A percentile compares a stretch with the other conserved stretches of the same genome.
Conservation (phyloP, 1,284 basidiomycete species). For the Sphaerobolus stellatus region DNA sequence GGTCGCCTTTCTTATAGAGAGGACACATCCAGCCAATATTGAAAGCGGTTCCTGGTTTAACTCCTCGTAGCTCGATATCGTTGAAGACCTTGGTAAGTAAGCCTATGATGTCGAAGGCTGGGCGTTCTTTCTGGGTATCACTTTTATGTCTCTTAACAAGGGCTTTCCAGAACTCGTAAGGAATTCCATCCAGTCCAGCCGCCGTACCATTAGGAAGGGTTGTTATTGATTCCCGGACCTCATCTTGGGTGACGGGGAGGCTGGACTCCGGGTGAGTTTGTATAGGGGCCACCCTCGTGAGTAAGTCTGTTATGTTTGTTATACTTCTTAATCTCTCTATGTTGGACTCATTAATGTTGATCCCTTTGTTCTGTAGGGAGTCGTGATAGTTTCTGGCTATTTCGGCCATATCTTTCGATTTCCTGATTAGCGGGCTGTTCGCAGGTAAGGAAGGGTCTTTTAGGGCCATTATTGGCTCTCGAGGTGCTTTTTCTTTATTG, state of each 20-base stretch:
- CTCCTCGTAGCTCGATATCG: constrained; percentile 15
- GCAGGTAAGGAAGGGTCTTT: too few relatives aligned
- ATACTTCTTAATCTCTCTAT: too few relatives aligned
- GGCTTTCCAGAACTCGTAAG: constrained; percentile 21
- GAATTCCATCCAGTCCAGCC: constrained; percentile 17
- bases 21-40: constrained; percentile 25
- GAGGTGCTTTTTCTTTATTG: too few relatives aligned
- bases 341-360: too few relatives aligned
- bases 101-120: neutral
- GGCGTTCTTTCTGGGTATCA: neutral
- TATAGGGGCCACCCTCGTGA: too few relatives aligned
- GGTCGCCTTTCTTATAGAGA: neutral
- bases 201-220: constrained; percentile 9
- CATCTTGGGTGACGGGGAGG: neutral
- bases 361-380: too few relatives aligned
- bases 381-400: too few relatives aligned
- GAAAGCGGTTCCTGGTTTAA: constrained; percentile 20
- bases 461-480: too few relatives aligned
- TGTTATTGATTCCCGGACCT: neutral
- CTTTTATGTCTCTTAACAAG: neutral
- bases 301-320: too few relatives aligned
- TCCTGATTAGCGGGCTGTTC: too few relatives aligned
- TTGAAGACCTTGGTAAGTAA: constrained; percentile 7
- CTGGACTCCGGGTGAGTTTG: too few relatives aligned
- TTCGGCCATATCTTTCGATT: too few relatives aligned